Percentiles rank a stretch among this genome's conserved stretches.
Evolutionary conservation across 352 stramenopile genomes (phyloP).

Genomic region (Pythium sp.): DNA sequence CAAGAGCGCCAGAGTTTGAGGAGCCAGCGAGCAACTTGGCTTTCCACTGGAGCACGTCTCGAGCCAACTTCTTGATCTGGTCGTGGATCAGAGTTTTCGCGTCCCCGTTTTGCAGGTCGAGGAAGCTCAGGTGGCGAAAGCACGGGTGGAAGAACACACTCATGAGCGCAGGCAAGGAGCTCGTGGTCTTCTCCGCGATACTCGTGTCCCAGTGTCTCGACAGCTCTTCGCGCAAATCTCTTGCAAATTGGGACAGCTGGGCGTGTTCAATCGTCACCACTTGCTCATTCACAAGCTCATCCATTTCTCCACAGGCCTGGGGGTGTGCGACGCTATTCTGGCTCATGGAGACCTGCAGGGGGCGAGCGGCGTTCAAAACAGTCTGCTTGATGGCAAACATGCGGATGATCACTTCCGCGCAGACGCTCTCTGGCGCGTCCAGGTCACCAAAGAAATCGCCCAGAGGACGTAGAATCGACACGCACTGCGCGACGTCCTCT

Average conservation of each 20-base stretch:
- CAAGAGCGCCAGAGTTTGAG: neutral
- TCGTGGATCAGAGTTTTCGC: constrained; percentile 6
- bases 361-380: constrained; percentile 1
- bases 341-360: neutral
- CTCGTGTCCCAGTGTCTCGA: constrained; percentile 8
- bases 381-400: constrained; percentile 18
- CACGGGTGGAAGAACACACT: constrained; percentile 25
- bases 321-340: neutral
- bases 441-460: constrained; percentile 12
- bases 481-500: constrained; percentile 12
- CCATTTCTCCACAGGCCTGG: neutral
- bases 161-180: constrained; percentile 9
- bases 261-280: neutral
- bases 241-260: constrained; percentile 9
- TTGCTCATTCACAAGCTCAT: neutral
- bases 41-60: constrained; percentile 12
- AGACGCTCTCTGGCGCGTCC: neutral
- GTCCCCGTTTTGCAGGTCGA: neutral
- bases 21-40: neutral
- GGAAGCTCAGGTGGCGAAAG: constrained; percentile 22
- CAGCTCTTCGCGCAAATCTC: constrained; percentile 12
- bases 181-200: constrained; percentile 3
- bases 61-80: constrained; percentile 8
- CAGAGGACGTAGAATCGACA: constrained; percentile 14
- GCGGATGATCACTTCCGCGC: constrained; percentile 14